These are phyloP conservation scores for Pueraria montana DNA, from an alignment of 306 rosid species.

Conservation along the genomic window DNA sequence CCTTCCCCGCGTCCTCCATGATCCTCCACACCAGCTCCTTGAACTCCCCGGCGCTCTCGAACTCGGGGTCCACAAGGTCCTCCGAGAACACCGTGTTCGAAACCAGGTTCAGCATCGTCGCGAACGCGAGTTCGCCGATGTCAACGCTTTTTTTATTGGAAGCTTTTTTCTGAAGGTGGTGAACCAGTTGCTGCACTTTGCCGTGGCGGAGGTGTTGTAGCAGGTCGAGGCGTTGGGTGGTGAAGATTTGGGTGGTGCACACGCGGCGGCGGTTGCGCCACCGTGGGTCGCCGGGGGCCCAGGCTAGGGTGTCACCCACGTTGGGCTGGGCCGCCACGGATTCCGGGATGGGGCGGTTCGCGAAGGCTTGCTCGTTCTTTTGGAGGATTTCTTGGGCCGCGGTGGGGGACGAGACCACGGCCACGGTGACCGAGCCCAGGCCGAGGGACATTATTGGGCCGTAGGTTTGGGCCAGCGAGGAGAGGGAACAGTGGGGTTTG, in stretches of 20 bases:
- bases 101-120: constrained; percentile 60
- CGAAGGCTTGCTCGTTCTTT: constrained; percentile 60
- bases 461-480: constrained; percentile 50
- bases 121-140: constrained; percentile 57
- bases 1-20: constrained; percentile 71
- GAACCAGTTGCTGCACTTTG: constrained; percentile 54
- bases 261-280: constrained; percentile 71
- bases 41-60: constrained; percentile 62
- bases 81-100: constrained; percentile 69
- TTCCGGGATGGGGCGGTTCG: constrained; percentile 60
- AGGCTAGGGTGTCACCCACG: constrained; percentile 64
- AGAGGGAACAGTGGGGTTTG: constrained; percentile 56
- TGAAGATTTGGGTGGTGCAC: constrained; percentile 63
- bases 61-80: constrained; percentile 63
- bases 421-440: constrained; percentile 55
- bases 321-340: constrained; percentile 66
- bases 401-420: constrained; percentile 59
- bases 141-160: constrained; percentile 17
- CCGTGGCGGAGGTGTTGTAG: constrained; percentile 59
- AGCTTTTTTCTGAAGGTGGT: constrained; percentile 47
- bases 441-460: constrained; percentile 71
- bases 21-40: constrained; percentile 74
- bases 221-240: constrained; percentile 58
- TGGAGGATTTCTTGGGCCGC: constrained; percentile 67
- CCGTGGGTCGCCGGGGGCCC: constrained; percentile 59